A percentile compares a stretch with the other conserved stretches of the same genome.
These are phyloP conservation scores for Scheffersomyces ergatensis DNA, from an alignment of 805 yeast species.

Conservation along the genomic window DNA sequence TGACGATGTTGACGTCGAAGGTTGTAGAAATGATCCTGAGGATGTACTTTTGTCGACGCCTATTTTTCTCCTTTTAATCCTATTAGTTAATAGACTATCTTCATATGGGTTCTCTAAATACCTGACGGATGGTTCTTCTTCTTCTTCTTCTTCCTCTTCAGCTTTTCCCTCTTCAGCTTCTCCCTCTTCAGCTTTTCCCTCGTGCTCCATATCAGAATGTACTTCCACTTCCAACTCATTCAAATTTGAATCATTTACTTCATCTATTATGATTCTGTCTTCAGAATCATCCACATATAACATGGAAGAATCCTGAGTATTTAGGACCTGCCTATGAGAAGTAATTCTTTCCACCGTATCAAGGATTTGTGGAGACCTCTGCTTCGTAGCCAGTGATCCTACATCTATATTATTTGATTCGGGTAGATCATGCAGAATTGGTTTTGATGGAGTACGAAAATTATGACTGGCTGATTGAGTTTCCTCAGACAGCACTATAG, in stretches of 20 bases:
- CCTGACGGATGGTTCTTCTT: slow-evolving; percentile 1
- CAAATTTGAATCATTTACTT: slow-evolving; percentile 6
- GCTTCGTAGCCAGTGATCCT: neutral
- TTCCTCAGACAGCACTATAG: neutral
- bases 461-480: neutral
- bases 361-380: neutral
- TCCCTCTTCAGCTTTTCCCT: neutral
- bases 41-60: too few relatives aligned
- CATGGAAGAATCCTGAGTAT: slow-evolving; percentile 20
- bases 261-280: slow-evolving; percentile 3
- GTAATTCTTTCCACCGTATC: slow-evolving; percentile 12
- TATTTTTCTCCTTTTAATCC: slow-evolving; percentile 9
- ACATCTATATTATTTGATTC: neutral
- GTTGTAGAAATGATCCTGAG: neutral
- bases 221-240: slow-evolving; percentile 10
- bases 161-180: slow-evolving; percentile 7
- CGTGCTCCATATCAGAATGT: slow-evolving; percentile 8
- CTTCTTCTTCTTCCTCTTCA: slow-evolving; percentile 15
- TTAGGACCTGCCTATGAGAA: slow-evolving; percentile 31
- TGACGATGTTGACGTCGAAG: neutral
- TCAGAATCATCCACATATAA: neutral
- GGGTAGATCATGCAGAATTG: slow-evolving; percentile 8
- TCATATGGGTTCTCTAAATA: slow-evolving; percentile 9
- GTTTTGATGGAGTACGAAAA: neutral
- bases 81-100: slow-evolving; percentile 25